A percentile compares a stretch with the other conserved stretches of the same genome.
phyloP scores from a whole-genome alignment of 176 grass and related monocot species.

The Pontederia paniculata region DNA sequence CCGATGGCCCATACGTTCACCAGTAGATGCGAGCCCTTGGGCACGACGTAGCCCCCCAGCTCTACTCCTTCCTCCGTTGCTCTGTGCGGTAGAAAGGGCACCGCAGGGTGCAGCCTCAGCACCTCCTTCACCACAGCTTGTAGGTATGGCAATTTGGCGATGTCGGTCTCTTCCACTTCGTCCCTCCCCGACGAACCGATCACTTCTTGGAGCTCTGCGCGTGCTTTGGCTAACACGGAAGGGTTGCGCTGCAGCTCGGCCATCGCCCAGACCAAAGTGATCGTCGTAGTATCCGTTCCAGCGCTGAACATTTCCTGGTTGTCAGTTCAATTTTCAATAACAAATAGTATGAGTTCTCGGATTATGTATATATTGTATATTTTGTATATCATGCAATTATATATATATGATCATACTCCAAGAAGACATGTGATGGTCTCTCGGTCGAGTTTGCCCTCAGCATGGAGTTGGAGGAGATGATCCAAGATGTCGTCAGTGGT shows the following conservation, averaged over 20 bases:
- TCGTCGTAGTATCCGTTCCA: constrained; percentile 3
- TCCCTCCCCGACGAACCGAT: background rate
- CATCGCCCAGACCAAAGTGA: constrained; percentile 23
- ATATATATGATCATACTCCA: constrained; percentile 17
- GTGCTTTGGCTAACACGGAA: background rate
- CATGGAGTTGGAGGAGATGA: constrained; percentile 17
- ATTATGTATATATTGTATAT: background rate
- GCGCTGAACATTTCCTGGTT: constrained; percentile 3
- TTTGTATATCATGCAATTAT: no score
- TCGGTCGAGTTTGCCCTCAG: constrained; percentile 13
- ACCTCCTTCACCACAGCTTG: no score
- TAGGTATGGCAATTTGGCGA: background rate
- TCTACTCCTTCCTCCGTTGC: background rate
- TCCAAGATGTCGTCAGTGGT: constrained; percentile 32
- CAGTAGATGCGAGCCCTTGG: background rate
- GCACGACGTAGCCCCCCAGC: background rate
- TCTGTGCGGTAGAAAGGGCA: background rate
- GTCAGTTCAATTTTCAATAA: no score
- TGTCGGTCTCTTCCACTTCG: background rate
- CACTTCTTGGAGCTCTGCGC: background rate
- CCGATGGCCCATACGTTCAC: constrained; percentile 1
- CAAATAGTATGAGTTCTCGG: no score
- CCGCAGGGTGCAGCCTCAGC: background rate
- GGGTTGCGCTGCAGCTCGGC: constrained; percentile 33
- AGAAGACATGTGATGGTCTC: constrained; percentile 7